Conservation (phyloP, 371 early-diverging fungal genomes). For the Syncephalastrum monosporum region DNA sequence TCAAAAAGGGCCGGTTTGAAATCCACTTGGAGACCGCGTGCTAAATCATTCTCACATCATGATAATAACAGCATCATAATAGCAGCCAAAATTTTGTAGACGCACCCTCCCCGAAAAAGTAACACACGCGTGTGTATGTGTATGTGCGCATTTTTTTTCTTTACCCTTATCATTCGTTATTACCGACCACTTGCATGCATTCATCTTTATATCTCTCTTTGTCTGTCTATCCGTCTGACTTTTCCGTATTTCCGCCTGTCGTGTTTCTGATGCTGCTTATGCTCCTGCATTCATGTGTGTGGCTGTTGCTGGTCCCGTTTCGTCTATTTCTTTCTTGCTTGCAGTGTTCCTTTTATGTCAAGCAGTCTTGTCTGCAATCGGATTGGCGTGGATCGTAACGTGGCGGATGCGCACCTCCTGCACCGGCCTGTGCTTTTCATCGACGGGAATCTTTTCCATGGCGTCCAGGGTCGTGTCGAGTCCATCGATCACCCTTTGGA, state of each 20-base stretch:
- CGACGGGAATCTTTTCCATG: constrained; percentile 86
- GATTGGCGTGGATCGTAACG: constrained; percentile 95
- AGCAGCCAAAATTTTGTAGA: no score
- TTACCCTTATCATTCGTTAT: no score
- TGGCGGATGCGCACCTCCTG: constrained; percentile 77
- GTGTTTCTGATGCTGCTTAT: constrained; percentile 3
- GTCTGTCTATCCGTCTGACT: not conserved
- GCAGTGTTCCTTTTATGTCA: no score
- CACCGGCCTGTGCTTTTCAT: constrained; percentile 80
- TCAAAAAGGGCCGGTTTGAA: constrained; percentile 44
- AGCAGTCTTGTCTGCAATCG: constrained; percentile 73
- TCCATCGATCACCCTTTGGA: constrained; percentile 82
- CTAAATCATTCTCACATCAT: no score
- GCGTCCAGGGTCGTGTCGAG: constrained; percentile 82
- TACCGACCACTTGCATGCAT: no score
- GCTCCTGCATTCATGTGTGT: not conserved
- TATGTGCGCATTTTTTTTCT: no score
- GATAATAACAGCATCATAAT: no score
- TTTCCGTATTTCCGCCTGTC: constrained; percentile 1
- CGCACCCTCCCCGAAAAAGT: no score
- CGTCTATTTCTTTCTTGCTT: not conserved
- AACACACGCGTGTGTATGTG: no score
- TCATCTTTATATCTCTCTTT: not conserved
- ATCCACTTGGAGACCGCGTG: constrained; percentile 23
- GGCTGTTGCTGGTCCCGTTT: not conserved